Base-by-base conservation (phyloP, 805 yeast genomes). In the Candida arabinofermentans region DNA sequence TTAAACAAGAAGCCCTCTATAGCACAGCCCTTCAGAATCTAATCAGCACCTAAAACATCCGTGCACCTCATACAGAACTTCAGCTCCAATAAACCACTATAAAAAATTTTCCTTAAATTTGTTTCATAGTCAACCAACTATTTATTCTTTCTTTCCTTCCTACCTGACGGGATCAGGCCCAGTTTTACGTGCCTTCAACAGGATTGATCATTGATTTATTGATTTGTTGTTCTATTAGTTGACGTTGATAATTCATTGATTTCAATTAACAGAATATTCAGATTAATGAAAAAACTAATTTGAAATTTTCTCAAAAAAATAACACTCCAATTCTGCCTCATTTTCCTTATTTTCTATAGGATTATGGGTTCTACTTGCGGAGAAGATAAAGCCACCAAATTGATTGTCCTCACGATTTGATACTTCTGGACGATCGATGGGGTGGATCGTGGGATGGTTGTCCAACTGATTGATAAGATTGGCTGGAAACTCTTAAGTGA, bases 341-440 rank as follows among this genome's bases (percentile, higher is more conserved):
- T 47, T 18, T 64, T 57, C 50, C 57, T 55, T 41, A 27, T 50
- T 41, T 50, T 49, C 45, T 52, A 53, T 47, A 58, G 63, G 42
- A 46, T 49, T 29, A 49, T 56, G 54, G 62, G 69, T 50, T 59
- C 62, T 53, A 54, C 43, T 58, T 47, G 54, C 39, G 65, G 65
- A 60, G 65, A 45, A 60, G 59, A 60, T 19, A 5, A 50, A 55
- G 61, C 61, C 49, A 37, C 41, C 32, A 29, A 29, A 29, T 23
- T 13, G 37, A 33, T 24, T 14, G 31, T 40, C 41, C 31, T 42
- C 30, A 32, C 27, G 46, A 51, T 44, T 57, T 57, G 63, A 58
- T 58, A 58, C 63, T 55, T 58, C 53, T 46, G 34, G 34, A 36
- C 34, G 27, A 23, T 30, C 36, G 45, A 40, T 36, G 44, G 44